phyloP scores from a whole-genome alignment of 148 eudicot genomes.

The Cornus florida region DNA sequence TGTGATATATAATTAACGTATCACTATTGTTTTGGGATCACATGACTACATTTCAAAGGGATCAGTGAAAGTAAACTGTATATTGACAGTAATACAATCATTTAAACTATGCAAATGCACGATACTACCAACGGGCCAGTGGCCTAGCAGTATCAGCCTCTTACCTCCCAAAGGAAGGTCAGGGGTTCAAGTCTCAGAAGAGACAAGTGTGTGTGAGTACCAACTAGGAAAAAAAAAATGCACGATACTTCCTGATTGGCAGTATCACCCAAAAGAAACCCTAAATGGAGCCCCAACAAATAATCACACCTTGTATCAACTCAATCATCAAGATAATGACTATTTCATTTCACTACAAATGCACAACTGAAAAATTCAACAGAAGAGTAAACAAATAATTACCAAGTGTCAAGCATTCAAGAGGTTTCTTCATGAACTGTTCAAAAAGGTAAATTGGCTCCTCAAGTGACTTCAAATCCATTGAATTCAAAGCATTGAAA shows the following conservation, averaged over 20 bases:
- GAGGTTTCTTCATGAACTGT: conserved; percentile 90
- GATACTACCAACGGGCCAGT: too few species aligned
- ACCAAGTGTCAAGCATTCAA: conserved; percentile 97
- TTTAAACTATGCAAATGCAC: too few species aligned
- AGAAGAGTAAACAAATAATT: conserved; percentile 21
- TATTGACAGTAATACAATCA: neutral
- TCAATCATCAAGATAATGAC: neutral
- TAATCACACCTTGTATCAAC: neutral
- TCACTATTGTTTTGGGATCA: neutral
- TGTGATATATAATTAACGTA: neutral
- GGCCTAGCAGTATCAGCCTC: too few species aligned
- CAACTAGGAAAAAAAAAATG: too few species aligned
- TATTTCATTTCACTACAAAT: neutral
- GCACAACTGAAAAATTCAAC: neutral
- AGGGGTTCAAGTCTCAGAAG: too few species aligned
- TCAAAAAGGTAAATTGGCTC: conserved; percentile 96
- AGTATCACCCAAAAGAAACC: neutral
- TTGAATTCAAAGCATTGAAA: conserved; percentile 87
- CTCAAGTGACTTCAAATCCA: conserved; percentile 95
- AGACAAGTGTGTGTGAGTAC: too few species aligned
- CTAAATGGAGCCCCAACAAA: neutral
- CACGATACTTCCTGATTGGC: neutral
- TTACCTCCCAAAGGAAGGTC: too few species aligned
- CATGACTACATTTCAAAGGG: neutral
- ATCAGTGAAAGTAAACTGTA: neutral